Percentiles rank a stretch among this genome's conserved stretches.
Evolutionary conservation across 345 rosid genomes (phyloP).

Genomic region (Eucalyptus sideroxylon): DNA sequence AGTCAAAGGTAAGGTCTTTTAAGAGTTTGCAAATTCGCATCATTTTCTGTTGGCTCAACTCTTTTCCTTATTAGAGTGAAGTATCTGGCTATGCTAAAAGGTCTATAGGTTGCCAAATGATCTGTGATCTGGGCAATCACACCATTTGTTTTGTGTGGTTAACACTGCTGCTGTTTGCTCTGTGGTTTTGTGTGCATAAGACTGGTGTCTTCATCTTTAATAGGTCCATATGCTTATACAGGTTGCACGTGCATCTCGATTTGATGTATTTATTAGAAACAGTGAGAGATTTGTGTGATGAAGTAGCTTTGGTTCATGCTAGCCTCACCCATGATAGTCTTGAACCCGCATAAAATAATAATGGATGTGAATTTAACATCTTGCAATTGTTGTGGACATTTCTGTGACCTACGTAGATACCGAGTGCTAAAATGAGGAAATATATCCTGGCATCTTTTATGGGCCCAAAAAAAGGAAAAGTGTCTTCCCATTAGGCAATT

Average conservation of each 20-base stretch:
- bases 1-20: constrained; percentile 53
- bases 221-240: neutral
- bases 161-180: neutral
- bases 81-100: neutral
- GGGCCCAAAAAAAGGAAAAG: neutral
- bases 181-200: neutral
- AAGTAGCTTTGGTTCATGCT: neutral
- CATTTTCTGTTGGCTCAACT: neutral
- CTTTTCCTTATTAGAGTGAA: neutral
- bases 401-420: neutral
- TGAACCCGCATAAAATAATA: neutral
- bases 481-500: neutral
- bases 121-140: neutral
- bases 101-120: neutral
- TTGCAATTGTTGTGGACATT: neutral
- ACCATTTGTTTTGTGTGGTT: neutral
- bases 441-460: neutral
- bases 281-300: neutral
- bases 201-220: neutral
- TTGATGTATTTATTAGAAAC: neutral
- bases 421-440: neutral
- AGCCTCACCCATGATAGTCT: neutral
- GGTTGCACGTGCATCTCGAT: neutral
- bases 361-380: neutral
- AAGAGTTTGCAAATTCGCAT: neutral